Conservation (phyloP, 192 early-diverging fungal species). For the Glomus cerebriforme region DNA sequence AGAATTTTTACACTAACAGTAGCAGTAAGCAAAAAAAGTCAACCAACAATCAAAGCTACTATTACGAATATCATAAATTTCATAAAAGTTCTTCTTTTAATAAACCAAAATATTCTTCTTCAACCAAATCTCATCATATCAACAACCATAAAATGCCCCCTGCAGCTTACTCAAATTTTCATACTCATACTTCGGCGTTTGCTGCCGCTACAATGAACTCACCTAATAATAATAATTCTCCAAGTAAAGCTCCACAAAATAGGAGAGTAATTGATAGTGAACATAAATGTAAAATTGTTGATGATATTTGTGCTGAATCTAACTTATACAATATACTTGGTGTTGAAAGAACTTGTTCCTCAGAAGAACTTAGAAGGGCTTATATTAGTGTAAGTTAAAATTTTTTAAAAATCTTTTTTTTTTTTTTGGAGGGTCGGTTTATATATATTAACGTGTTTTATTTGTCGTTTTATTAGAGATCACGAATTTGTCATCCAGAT, state of each 20-base stretch:
- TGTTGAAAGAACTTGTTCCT: constrained; percentile 39
- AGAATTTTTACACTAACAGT: neutral
- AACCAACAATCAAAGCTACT: neutral
- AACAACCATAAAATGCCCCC: neutral
- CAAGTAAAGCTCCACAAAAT: neutral
- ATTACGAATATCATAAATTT: neutral
- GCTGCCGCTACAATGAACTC: constrained; percentile 7
- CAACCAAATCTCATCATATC: neutral
- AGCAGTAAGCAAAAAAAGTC: neutral
- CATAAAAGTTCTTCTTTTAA: neutral
- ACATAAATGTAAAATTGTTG: constrained; percentile 44
- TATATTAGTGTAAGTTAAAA: constrained; percentile 45
- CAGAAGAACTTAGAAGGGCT: constrained; percentile 55
- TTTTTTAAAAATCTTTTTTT: neutral
- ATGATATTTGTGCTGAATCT: constrained; percentile 51
- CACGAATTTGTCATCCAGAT: constrained; percentile 60
- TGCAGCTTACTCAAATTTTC: neutral
- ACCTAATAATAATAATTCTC: neutral
- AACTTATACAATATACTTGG: constrained; percentile 53
- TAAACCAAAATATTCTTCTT: neutral
- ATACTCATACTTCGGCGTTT: neutral
- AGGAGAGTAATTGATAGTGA: neutral
- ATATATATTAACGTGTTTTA: neutral
- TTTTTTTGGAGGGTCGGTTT: neutral
- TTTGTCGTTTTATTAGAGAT: constrained; percentile 38